These are phyloP conservation scores for Gyromitra esculenta DNA, from an alignment of 2,329 filamentous ascomycete genomes.

Conservation along the genomic window DNA sequence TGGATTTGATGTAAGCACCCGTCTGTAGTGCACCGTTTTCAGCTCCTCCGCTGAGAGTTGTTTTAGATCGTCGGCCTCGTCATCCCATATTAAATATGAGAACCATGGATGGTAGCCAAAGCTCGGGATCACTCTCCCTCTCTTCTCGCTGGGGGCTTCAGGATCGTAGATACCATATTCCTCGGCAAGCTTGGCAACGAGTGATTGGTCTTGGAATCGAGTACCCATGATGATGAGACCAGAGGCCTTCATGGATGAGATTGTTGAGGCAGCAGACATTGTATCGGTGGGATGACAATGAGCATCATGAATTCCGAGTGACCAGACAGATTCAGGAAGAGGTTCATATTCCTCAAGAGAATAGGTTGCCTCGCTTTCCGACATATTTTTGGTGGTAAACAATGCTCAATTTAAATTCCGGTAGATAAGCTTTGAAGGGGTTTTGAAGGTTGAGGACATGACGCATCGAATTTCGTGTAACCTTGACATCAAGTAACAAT, in stretches of 20 bases:
- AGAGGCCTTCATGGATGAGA: slow-evolving; percentile 73
- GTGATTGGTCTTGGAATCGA: slow-evolving; percentile 76
- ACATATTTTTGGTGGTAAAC: slow-evolving; percentile 25
- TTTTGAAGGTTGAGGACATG: slow-evolving; percentile 1
- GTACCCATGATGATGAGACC: slow-evolving; percentile 80
- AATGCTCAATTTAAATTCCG: slow-evolving; percentile 10
- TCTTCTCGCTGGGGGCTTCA: slow-evolving; percentile 56
- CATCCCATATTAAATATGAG: slow-evolving; percentile 77
- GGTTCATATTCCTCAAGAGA: slow-evolving; percentile 29
- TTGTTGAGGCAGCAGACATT: slow-evolving; percentile 69
- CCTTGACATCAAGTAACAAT: slow-evolving; percentile 1
- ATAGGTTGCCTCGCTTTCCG: slow-evolving; percentile 4
- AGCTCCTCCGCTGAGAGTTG: slow-evolving; percentile 30
- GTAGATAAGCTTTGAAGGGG: slow-evolving; percentile 5
- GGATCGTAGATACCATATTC: slow-evolving; percentile 64
- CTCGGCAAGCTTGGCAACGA: slow-evolving; percentile 72
- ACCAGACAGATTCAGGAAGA: slow-evolving; percentile 66
- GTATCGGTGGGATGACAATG: slow-evolving; percentile 88
- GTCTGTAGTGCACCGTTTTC: slow-evolving; percentile 71
- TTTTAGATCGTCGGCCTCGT: slow-evolving; percentile 60
- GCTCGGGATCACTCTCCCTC: slow-evolving; percentile 68
- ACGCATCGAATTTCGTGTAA: slow-evolving; percentile 3
- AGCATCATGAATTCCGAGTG: slow-evolving; percentile 76
- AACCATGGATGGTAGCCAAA: slow-evolving; percentile 93
- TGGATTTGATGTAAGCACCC: slow-evolving; percentile 70